Conservation (phyloP, 352 stramenopile species). For the Pythium rishiriense region DNA sequence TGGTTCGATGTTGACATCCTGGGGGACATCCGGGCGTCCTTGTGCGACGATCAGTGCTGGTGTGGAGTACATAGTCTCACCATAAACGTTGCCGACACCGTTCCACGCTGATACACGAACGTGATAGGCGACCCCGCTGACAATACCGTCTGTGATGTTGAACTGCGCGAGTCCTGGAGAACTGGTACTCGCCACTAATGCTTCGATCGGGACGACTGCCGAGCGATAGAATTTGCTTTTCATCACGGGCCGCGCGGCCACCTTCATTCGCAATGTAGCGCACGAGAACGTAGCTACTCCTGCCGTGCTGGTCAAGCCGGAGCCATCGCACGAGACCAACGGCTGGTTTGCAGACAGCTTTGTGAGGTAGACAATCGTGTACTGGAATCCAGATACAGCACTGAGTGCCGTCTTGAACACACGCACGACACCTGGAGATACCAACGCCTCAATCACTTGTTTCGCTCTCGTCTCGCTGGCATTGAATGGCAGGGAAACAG, state of each 20-base stretch:
- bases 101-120: constrained; percentile 93
- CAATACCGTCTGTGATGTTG: constrained; percentile 29
- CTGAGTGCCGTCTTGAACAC: constrained; percentile 57
- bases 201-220: constrained; percentile 42
- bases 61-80: constrained; percentile 74
- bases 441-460: constrained; percentile 47
- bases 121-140: constrained; percentile 63
- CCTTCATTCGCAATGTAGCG: constrained; percentile 28
- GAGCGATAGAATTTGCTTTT: constrained; percentile 68
- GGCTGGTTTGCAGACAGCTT: constrained; percentile 54
- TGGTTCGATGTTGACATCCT: constrained; percentile 47
- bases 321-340: constrained; percentile 48
- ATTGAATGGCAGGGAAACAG: constrained; percentile 64
- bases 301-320: constrained; percentile 47
- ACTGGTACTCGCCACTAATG: constrained; percentile 18
- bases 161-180: constrained; percentile 30
- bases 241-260: constrained; percentile 75
- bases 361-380: constrained; percentile 70
- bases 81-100: constrained; percentile 87
- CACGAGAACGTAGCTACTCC: constrained; percentile 38
- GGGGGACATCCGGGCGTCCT: constrained; percentile 36
- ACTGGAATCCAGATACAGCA: constrained; percentile 44
- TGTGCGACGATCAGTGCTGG: constrained; percentile 61
- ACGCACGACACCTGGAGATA: constrained; percentile 40
- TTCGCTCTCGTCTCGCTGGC: constrained; percentile 57